These are phyloP conservation scores for Leucocoprinus gongylophorus DNA, from an alignment of 1,284 basidiomycete genomes.

Conservation along the genomic window DNA sequence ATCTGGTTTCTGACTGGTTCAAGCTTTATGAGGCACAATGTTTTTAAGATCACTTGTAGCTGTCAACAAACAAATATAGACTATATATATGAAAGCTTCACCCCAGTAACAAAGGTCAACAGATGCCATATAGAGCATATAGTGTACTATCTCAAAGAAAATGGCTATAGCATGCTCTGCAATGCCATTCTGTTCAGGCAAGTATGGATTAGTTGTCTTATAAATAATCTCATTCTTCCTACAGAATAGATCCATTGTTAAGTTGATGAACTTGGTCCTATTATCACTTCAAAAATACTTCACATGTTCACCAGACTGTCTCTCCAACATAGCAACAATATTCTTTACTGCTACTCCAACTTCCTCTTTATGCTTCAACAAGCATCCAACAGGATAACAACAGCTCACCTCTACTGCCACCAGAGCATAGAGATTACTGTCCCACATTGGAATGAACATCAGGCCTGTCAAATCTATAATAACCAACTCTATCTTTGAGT, in stretches of 20 bases:
- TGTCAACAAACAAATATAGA: slow-evolving; percentile 20
- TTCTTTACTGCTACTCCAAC: background rate
- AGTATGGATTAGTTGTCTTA: slow-evolving; percentile 14
- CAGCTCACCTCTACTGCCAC: slow-evolving; percentile 7
- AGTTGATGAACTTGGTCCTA: slow-evolving; percentile 7
- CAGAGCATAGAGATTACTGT: slow-evolving; percentile 1
- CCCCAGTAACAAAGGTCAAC: slow-evolving; percentile 33
- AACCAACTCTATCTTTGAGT: slow-evolving; percentile 14
- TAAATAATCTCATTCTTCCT: slow-evolving; percentile 5
- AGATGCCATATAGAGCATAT: slow-evolving; percentile 23
- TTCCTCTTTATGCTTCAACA: slow-evolving; percentile 7
- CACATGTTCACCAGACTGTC: background rate
- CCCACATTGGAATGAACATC: slow-evolving; percentile 6
- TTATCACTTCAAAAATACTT: background rate
- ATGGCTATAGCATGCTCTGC: slow-evolving; percentile 32
- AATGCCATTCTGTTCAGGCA: slow-evolving; percentile 29
- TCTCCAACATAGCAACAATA: background rate
- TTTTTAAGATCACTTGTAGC: slow-evolving; percentile 16
- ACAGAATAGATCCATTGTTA: slow-evolving; percentile 1
- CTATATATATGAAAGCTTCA: slow-evolving; percentile 30
- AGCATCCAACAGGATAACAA: slow-evolving; percentile 4
- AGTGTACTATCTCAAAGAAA: slow-evolving; percentile 20
- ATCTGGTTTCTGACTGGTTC: slow-evolving; percentile 14
- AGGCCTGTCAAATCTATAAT: too few species aligned
- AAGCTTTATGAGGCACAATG: slow-evolving; percentile 11